Evolutionary conservation across 2,329 filamentous ascomycete genomes (phyloP).

Genomic region (Pseudogymnoascus pannorum): DNA sequence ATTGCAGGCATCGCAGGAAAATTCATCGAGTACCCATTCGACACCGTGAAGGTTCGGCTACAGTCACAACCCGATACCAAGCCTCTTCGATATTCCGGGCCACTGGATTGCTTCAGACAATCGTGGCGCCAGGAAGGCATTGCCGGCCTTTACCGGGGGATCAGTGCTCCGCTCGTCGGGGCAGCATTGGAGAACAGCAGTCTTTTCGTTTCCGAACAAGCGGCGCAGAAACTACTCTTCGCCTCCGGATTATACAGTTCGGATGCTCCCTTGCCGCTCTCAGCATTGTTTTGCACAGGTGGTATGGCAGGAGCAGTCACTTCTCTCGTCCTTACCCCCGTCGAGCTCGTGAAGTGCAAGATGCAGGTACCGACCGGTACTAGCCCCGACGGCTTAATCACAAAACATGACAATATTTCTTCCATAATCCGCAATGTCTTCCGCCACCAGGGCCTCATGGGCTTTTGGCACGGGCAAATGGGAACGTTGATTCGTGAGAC

Average conservation of each 20-base stretch:
- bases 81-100: conserved; percentile 75
- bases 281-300: conserved; percentile 69
- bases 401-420: conserved; percentile 53
- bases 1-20: conserved; percentile 83
- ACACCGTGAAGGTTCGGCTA: conserved; percentile 94
- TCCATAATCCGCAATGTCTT: conserved; percentile 73
- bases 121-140: conserved; percentile 75
- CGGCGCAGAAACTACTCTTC: conserved; percentile 62
- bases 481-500: conserved; percentile 92
- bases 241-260: conserved; percentile 40
- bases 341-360: conserved; percentile 97
- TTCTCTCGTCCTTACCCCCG: conserved; percentile 83
- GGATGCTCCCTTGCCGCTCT: conserved; percentile 61
- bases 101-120: conserved; percentile 88
- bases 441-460: conserved; percentile 69
- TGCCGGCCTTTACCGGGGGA: conserved; percentile 72
- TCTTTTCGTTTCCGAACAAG: conserved; percentile 83
- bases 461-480: conserved; percentile 93
- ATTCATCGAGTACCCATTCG: conserved; percentile 97
- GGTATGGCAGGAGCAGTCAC: conserved; percentile 84
- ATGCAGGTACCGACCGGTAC: conserved; percentile 66
- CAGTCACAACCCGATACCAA: conserved; percentile 88
- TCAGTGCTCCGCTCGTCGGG: conserved; percentile 82
- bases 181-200: conserved; percentile 89
- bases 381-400: conserved; percentile 34